Percentiles rank a stretch among this genome's conserved stretches.
Conservation (phyloP, 345 rosid species). For the Cardamine chenopodiifolia region DNA sequence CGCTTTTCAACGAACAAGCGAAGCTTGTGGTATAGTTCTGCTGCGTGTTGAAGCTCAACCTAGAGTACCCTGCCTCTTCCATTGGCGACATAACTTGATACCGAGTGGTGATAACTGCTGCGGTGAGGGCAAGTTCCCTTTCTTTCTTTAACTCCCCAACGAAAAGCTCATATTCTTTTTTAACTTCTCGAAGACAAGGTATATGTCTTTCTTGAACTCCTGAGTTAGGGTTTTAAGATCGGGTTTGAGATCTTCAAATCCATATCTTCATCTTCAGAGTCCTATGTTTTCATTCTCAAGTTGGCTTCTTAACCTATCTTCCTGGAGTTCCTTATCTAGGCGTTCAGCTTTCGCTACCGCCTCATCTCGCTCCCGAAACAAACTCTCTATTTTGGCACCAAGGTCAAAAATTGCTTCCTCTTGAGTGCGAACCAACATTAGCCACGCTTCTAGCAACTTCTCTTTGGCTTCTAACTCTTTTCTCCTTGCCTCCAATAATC, state of each 20-base stretch:
- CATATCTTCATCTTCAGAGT: too few species aligned
- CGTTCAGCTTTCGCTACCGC: too few species aligned
- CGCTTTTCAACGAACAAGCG: background rate
- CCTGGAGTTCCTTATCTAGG: too few species aligned
- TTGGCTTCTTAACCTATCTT: too few species aligned
- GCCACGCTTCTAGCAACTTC: background rate
- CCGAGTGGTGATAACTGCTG: background rate
- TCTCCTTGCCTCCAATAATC: background rate
- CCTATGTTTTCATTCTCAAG: too few species aligned
- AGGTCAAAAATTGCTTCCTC: background rate
- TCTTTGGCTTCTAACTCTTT: background rate
- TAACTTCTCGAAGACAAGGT: too few species aligned
- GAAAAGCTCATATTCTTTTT: too few species aligned
- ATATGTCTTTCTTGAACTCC: background rate
- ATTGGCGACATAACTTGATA: background rate
- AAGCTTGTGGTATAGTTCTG: background rate
- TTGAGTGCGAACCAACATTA: background rate
- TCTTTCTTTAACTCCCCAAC: too few species aligned
- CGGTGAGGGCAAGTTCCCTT: background rate
- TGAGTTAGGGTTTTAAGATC: background rate
- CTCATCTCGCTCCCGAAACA: too few species aligned
- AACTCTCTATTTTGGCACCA: too few species aligned
- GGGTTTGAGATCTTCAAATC: too few species aligned
- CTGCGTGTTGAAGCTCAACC: background rate
- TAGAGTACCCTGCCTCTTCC: background rate